Evolutionary conservation across 139 green algal species (phyloP).

Genomic region (Chlamydomonas sphaeroides): DNA sequence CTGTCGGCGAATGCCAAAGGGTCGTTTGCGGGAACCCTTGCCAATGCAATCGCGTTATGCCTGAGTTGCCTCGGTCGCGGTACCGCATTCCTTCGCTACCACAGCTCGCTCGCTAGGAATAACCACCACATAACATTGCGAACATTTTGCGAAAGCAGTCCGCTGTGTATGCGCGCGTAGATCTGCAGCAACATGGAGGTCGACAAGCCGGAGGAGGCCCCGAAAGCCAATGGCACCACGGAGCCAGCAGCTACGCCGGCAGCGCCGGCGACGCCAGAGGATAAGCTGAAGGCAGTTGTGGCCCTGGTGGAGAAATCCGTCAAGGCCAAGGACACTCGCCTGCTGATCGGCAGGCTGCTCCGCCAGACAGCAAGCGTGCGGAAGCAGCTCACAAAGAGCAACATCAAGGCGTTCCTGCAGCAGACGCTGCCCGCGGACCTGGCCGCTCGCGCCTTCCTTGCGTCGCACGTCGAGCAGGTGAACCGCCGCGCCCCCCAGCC

Average conservation of each 20-base stretch:
- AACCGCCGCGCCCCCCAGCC: neutral
- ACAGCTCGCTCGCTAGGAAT: too few species aligned
- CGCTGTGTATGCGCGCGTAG: neutral
- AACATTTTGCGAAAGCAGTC: too few species aligned
- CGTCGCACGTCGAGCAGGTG: slow-evolving; percentile 63
- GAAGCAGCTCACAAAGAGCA: slow-evolving; percentile 60
- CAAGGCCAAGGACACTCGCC: slow-evolving; percentile 83
- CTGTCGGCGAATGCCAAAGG: too few species aligned
- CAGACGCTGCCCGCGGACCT: slow-evolving; percentile 51
- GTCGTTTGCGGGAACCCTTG: too few species aligned
- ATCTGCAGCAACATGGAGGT: slow-evolving; percentile 3
- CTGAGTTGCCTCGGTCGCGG: too few species aligned
- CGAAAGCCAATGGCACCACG: slow-evolving; percentile 26
- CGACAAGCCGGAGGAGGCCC: slow-evolving; percentile 14
- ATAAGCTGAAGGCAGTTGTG: slow-evolving; percentile 49
- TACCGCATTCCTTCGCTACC: too few species aligned
- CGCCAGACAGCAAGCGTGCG: slow-evolving; percentile 77
- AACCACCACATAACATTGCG: too few species aligned
- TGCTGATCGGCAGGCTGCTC: slow-evolving; percentile 77
- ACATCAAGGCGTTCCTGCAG: slow-evolving; percentile 68
- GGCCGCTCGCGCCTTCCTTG: slow-evolving; percentile 45
- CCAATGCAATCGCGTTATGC: too few species aligned
- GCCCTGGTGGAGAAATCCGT: slow-evolving; percentile 81
- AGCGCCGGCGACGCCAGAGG: slow-evolving; percentile 28
- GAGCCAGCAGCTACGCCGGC: neutral